Evolutionary conservation across 345 rosid genomes (phyloP).

Genomic region (Eucalyptus leucophloia): DNA sequence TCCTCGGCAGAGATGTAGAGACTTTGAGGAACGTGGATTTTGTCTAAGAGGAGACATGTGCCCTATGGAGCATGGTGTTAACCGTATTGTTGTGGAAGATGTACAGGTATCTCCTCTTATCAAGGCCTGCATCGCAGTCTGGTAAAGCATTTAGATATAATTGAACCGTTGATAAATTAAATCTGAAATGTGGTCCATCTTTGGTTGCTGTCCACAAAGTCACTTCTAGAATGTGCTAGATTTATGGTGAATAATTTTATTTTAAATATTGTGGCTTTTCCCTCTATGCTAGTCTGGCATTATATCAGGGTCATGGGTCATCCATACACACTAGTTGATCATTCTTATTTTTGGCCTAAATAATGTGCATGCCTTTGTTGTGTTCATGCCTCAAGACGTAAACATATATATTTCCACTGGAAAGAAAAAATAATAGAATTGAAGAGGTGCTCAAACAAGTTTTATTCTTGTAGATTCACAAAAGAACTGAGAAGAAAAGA

Average conservation of each 20-base stretch:
- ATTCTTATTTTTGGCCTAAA: neutral
- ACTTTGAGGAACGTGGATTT: slow-evolving; percentile 98
- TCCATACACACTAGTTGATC: neutral
- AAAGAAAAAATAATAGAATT: neutral
- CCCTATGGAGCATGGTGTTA: slow-evolving; percentile 99
- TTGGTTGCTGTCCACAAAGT: neutral
- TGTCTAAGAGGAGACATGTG: slow-evolving; percentile 99
- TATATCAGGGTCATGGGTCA: neutral
- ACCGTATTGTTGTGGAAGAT: slow-evolving; percentile 94
- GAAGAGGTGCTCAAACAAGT: neutral
- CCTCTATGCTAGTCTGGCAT: neutral
- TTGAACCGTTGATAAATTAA: neutral
- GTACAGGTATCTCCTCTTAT: slow-evolving; percentile 57
- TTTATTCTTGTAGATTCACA: neutral
- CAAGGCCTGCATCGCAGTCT: neutral
- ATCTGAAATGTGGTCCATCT: neutral
- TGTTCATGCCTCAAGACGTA: neutral
- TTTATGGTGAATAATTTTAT: neutral
- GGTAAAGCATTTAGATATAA: neutral
- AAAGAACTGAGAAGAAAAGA: neutral
- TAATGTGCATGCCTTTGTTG: neutral
- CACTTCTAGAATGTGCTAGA: neutral
- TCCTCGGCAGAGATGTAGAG: slow-evolving; percentile 80
- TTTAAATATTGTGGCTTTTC: neutral
- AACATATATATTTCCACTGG: neutral